Evolutionary conservation across 2,329 filamentous ascomycete genomes (phyloP).

Genomic region (Fusarium sp.): DNA sequence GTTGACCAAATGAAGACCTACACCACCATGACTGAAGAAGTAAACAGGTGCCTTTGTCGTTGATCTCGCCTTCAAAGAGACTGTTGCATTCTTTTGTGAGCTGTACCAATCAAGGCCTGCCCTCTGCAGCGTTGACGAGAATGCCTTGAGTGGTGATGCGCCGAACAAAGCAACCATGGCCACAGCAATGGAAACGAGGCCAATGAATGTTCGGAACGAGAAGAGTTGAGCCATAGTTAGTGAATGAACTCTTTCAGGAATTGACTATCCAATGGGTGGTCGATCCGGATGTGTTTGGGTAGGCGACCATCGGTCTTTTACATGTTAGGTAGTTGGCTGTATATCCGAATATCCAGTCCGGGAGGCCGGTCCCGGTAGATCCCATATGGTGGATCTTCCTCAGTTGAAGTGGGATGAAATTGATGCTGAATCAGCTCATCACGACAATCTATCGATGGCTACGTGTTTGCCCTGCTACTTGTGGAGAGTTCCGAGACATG

Average conservation of each 20-base stretch:
- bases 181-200: slow-evolving; percentile 42
- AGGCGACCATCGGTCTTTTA: slow-evolving; percentile 21
- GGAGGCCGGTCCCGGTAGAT: slow-evolving; percentile 17
- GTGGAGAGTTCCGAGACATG: slow-evolving; percentile 14
- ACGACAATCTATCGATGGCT: background rate
- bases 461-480: background rate
- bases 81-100: slow-evolving; percentile 26
- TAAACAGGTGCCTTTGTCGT: slow-evolving; percentile 59
- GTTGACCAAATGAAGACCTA: slow-evolving; percentile 48
- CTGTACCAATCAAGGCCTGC: slow-evolving; percentile 34
- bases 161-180: slow-evolving; percentile 47
- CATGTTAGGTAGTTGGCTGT: slow-evolving; percentile 1
- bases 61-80: slow-evolving; percentile 1
- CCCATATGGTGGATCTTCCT: slow-evolving; percentile 36
- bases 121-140: slow-evolving; percentile 46
- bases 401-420: slow-evolving; percentile 21
- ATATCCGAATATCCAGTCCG: slow-evolving; percentile 50
- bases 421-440: slow-evolving; percentile 43
- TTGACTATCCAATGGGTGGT: slow-evolving; percentile 4
- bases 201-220: slow-evolving; percentile 41
- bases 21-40: slow-evolving; percentile 67
- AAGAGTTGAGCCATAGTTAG: slow-evolving; percentile 47
- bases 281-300: background rate
- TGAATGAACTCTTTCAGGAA: slow-evolving; percentile 11
- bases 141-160: slow-evolving; percentile 42